Percentiles rank a stretch among this genome's conserved stretches.
These are phyloP conservation scores for Cercospora canescens DNA, from an alignment of 2,329 filamentous ascomycete genomes.

Conservation along the genomic window DNA sequence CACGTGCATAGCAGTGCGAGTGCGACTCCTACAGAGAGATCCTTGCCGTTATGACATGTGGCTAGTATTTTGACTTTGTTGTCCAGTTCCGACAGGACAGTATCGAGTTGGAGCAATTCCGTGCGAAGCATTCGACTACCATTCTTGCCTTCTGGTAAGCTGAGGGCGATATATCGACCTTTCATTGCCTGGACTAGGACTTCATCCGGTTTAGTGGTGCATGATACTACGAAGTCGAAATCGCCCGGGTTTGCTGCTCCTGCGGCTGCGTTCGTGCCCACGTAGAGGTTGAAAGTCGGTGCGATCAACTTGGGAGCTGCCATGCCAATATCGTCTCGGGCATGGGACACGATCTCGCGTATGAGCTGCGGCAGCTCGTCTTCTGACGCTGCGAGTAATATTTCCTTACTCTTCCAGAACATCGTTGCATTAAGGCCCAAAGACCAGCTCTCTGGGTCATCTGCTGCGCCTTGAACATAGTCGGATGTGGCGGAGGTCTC, in stretches of 20 bases:
- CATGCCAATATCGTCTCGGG: conserved; percentile 5
- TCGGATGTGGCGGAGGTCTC: conserved; percentile 66
- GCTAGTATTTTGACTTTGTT: conserved; percentile 49
- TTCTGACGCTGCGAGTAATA: conserved; percentile 65
- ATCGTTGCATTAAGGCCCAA: conserved; percentile 71
- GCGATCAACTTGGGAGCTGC: conserved; percentile 41
- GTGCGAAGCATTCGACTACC: conserved; percentile 81
- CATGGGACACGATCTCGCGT: conserved; percentile 39
- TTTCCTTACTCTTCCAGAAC: conserved; percentile 72
- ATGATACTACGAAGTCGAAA: conserved; percentile 45
- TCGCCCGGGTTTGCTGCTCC: conserved; percentile 15
- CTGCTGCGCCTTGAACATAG: conserved; percentile 92
- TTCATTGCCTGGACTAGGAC: conserved; percentile 37
- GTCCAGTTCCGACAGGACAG: conserved; percentile 1
- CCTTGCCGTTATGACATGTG: conserved; percentile 74
- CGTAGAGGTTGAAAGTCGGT: conserved; percentile 42
- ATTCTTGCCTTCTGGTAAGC: conserved; percentile 70
- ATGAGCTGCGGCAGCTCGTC: conserved; percentile 60
- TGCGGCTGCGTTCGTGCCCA: conserved; percentile 43
- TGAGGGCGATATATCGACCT: conserved; percentile 56
- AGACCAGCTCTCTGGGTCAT: conserved; percentile 94
- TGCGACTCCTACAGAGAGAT: conserved; percentile 75
- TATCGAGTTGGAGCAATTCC: conserved; percentile 61
- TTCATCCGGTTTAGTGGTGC: conserved; percentile 44
- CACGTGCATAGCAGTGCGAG: conserved; percentile 75